phyloP scores from a whole-genome alignment of 192 early-diverging fungal genomes.

The Backusella australiensis region DNA sequence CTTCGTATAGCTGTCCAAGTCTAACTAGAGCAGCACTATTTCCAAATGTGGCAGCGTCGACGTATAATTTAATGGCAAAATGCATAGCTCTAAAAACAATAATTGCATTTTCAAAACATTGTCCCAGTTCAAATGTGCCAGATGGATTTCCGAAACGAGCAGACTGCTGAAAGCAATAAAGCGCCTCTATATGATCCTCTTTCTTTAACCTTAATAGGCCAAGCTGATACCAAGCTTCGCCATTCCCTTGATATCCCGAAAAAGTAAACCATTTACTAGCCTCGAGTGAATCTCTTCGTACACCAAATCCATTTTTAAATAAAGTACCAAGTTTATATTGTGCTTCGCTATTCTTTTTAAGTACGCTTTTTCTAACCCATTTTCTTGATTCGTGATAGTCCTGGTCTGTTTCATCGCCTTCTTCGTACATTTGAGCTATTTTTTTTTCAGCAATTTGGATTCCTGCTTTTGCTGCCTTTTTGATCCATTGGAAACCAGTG shows the following conservation, averaged over 20 bases:
- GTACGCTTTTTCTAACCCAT: constrained; percentile 11
- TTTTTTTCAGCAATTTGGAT: not conserved
- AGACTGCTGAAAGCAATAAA: not conserved
- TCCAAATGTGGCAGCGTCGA: not conserved
- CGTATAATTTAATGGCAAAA: not conserved
- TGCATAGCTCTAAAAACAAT: not conserved
- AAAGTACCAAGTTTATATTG: constrained; percentile 15
- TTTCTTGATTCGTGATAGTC: not conserved
- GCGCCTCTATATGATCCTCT: not conserved
- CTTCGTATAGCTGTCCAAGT: not conserved
- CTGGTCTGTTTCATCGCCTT: not conserved
- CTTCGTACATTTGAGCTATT: not conserved
- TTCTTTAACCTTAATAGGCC: not conserved
- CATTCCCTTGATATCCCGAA: not conserved
- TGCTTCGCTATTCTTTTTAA: constrained; percentile 8
- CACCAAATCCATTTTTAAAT: constrained; percentile 1
- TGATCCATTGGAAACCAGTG: not conserved
- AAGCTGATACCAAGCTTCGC: not conserved
- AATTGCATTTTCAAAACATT: not conserved
- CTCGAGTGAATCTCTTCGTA: not conserved
- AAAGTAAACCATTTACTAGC: not conserved
- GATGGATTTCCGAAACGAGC: not conserved
- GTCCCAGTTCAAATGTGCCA: not conserved
- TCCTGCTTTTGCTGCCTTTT: not conserved
- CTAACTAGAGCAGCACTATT: not conserved